A percentile compares a stretch with the other conserved stretches of the same genome.
phyloP scores from a whole-genome alignment of 2,329 filamentous ascomycete genomes.

The Pleomassaria siparia region DNA sequence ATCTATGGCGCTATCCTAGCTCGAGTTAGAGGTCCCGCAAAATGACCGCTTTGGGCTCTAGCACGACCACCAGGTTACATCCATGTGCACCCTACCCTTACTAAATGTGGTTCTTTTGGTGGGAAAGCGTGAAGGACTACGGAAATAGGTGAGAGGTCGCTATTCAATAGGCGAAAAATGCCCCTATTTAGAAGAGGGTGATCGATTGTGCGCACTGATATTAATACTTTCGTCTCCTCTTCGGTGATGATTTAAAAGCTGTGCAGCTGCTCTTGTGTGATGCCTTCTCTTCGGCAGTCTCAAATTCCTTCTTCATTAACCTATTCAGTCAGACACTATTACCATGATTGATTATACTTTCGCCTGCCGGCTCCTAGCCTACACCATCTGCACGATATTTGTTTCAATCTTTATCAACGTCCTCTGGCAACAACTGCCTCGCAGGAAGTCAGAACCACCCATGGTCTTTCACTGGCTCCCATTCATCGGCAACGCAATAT shows the following conservation, averaged over 20 bases:
- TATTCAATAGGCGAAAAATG: too few relatives aligned
- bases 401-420: constrained; percentile 3
- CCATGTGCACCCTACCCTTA: too few relatives aligned
- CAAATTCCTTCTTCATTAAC: not conserved
- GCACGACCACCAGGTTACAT: not conserved
- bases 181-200: too few relatives aligned
- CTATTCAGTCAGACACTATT: too few relatives aligned
- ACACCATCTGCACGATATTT: not conserved
- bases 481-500: constrained; percentile 47
- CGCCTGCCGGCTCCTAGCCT: not conserved
- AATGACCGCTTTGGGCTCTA: not conserved
- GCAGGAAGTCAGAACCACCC: constrained; percentile 45
- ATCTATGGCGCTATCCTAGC: not conserved
- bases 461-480: constrained; percentile 81
- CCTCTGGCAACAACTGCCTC: constrained; percentile 4
- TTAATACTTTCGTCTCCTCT: too few relatives aligned
- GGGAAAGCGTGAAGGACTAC: too few relatives aligned
- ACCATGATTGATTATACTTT: not conserved
- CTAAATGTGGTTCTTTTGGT: too few relatives aligned
- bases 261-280: too few relatives aligned
- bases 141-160: too few relatives aligned
- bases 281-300: not conserved
- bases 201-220: too few relatives aligned
- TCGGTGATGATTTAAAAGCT: too few relatives aligned
- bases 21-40: not conserved